Percentiles rank a stretch among this genome's conserved stretches.
These are phyloP conservation scores for Prunella vulgaris DNA, from an alignment of 257 asterid species.

Conservation along the genomic window DNA sequence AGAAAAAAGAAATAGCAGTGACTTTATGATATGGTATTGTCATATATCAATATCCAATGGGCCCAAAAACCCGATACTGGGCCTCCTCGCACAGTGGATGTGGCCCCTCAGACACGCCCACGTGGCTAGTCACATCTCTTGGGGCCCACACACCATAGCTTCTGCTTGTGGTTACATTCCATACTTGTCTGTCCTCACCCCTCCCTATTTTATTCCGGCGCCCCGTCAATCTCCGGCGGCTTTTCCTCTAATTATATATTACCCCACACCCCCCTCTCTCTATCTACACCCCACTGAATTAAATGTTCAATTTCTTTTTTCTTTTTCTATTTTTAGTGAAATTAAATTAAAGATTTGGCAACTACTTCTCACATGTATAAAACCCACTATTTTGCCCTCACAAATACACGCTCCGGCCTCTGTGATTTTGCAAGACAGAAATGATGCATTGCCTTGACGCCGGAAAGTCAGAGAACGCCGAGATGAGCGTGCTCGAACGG, in stretches of 20 bases:
- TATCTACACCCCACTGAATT: too few species aligned
- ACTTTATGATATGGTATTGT: not conserved
- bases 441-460: slow-evolving; percentile 41
- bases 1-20: not conserved
- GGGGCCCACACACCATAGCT: slow-evolving; percentile 59
- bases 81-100: slow-evolving; percentile 14
- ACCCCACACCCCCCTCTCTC: slow-evolving; percentile 18
- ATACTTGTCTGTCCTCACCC: slow-evolving; percentile 27
- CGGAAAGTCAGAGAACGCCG: slow-evolving; percentile 24
- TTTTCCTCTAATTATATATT: slow-evolving; percentile 25
- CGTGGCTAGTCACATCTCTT: slow-evolving; percentile 56
- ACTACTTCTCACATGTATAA: slow-evolving; percentile 13
- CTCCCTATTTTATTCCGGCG: slow-evolving; percentile 34
- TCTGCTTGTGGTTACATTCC: slow-evolving; percentile 41
- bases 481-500: slow-evolving; percentile 45
- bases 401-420: not conserved
- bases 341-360: not conserved
- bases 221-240: slow-evolving; percentile 37
- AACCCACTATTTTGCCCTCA: slow-evolving; percentile 19
- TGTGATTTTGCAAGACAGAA: slow-evolving; percentile 15
- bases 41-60: slow-evolving; percentile 13
- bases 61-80: slow-evolving; percentile 17
- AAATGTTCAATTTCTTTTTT: too few species aligned
- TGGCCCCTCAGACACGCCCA: slow-evolving; percentile 53
- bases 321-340: too few species aligned